Evolutionary conservation across 306 rosid species (phyloP).

Genomic region (Prunus fruticosa): DNA sequence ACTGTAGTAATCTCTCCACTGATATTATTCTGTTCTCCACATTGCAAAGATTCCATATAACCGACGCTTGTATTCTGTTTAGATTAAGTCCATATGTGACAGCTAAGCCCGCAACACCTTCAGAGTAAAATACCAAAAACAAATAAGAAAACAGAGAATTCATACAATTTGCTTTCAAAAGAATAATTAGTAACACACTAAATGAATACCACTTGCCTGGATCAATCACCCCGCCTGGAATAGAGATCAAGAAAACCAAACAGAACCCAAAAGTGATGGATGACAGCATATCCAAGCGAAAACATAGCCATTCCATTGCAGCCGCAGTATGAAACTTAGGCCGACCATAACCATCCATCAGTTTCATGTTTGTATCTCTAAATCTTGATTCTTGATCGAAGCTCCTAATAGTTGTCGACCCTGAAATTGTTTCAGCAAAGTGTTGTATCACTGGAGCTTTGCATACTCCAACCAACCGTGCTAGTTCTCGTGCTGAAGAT

Average conservation of each 20-base stretch:
- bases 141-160: neutral
- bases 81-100: slow-evolving; percentile 80
- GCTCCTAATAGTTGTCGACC: too few relatives aligned
- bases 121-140: slow-evolving; percentile 4
- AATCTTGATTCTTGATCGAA: too few relatives aligned
- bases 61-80: slow-evolving; percentile 40
- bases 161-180: neutral
- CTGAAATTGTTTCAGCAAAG: too few relatives aligned
- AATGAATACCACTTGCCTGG: slow-evolving; percentile 43
- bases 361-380: too few relatives aligned
- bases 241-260: slow-evolving; percentile 55
- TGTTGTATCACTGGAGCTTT: slow-evolving; percentile 38
- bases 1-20: slow-evolving; percentile 82
- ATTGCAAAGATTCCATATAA: slow-evolving; percentile 54
- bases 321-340: too few relatives aligned
- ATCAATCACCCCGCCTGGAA: slow-evolving; percentile 54
- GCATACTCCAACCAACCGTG: slow-evolving; percentile 77
- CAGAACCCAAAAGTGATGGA: slow-evolving; percentile 53
- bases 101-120: slow-evolving; percentile 81
- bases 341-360: too few relatives aligned
- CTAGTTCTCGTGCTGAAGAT: slow-evolving; percentile 65
- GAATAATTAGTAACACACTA: neutral
- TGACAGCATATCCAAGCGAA: too few relatives aligned
- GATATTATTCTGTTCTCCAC: slow-evolving; percentile 85
- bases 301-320: too few relatives aligned